phyloP scores from a whole-genome alignment of 2,329 filamentous ascomycete species.

The Pseudogymnoascus sp. region DNA sequence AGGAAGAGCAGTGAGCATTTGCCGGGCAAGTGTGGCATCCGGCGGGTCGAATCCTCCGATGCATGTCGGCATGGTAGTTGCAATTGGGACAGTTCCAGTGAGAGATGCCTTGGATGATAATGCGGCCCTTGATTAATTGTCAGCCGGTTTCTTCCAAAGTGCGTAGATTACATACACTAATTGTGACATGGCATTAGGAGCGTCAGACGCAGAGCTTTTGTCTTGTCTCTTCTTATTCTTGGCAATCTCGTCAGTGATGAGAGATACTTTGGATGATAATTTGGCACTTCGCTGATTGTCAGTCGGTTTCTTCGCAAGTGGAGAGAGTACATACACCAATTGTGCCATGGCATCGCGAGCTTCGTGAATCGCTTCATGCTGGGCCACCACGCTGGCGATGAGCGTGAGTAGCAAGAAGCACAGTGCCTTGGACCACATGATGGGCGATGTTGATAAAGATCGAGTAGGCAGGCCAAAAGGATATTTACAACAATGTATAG shows the following conservation, averaged over 20 bases:
- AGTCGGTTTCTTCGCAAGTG: not conserved
- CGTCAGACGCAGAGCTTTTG: not conserved
- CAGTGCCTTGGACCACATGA: not conserved
- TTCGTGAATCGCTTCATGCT: not conserved
- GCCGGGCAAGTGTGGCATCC: not conserved
- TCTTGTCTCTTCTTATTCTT: not conserved
- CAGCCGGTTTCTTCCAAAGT: not conserved
- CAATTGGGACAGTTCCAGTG: not conserved
- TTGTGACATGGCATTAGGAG: not conserved
- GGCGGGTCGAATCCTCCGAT: not conserved
- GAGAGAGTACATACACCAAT: not conserved
- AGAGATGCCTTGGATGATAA: not conserved
- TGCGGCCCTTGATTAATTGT: not conserved
- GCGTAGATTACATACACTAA: not conserved
- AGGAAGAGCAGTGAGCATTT: not conserved
- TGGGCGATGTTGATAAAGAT: slow-evolving; percentile 6
- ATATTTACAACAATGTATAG: slow-evolving; percentile 2
- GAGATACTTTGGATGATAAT: not conserved
- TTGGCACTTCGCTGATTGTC: not conserved
- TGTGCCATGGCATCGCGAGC: not conserved
- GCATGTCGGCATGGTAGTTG: not conserved
- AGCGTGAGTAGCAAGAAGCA: not conserved
- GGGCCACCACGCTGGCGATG: not conserved
- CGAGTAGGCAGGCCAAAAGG: not conserved
- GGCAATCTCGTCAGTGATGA: not conserved